Base-by-base conservation (phyloP, 2,329 filamentous ascomycete species). In the Penicillium sp. region DNA sequence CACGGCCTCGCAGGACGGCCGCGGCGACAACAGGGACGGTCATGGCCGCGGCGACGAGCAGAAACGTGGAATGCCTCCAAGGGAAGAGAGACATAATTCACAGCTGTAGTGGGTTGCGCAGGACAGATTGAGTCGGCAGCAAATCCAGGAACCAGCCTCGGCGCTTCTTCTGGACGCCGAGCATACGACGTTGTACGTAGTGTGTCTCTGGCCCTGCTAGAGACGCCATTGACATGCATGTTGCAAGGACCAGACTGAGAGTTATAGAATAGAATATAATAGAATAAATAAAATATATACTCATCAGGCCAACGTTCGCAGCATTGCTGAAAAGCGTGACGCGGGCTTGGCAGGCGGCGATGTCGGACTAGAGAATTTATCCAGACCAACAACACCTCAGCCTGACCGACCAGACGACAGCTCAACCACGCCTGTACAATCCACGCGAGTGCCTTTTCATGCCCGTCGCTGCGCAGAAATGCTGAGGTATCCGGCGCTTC, bases 401-500 rank as follows among this genome's bases (percentile, higher is more conserved):
- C 8, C 8, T 11, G 30, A 35, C 30, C 26, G 26, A 28, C 26
- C 26, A 8, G 8, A 4, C 26, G 26, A 28, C 26, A 28, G 8
- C 30, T 11, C 12, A 35, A 14, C 28, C 12, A 35, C 30, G 30
- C 16, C 30, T 35, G n/a, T n/a, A n/a, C n/a, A n/a, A n/a, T 35
- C 30, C 30, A 35, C 30, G 30, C 8, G 30, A 14, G 14, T 35
- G 18, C 40, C 40, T 20, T 18, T 43, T 21, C 47, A 35, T 28
- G 38, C 18, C 3, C 40, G 20, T 23, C 18, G 33, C 35, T 42
- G 33, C 18, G 18, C 24, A 73, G 61, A 21, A 66, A 67, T 50
- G 71, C 67, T 53, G 67, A 66, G 6, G 71, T 56, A 12, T 66
- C 67, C 40, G 52, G 55, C 46, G 65, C 69, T 43, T 61, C 64